These are phyloP conservation scores for Penicillium freii DNA, from an alignment of 2,329 filamentous ascomycete genomes.

Conservation along the genomic window DNA sequence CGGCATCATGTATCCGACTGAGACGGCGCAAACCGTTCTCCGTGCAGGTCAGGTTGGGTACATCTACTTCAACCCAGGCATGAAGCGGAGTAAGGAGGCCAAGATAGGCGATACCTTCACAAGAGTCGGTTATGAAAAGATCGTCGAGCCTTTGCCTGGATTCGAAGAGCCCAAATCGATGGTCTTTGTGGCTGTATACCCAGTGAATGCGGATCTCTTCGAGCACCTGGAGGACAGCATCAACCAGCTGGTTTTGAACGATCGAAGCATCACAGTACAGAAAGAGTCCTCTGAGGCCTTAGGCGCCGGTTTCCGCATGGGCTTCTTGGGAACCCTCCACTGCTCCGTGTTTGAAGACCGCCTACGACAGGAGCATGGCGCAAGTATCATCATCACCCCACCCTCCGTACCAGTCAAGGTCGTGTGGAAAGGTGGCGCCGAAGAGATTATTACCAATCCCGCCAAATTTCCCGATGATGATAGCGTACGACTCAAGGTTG, in stretches of 20 bases:
- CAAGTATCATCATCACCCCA: conserved; percentile 93
- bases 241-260: conserved; percentile 87
- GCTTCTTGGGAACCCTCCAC: conserved; percentile 93
- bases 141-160: conserved; percentile 78
- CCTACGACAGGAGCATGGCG: conserved; percentile 87
- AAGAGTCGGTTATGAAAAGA: conserved; percentile 69
- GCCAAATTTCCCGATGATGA: conserved; percentile 81
- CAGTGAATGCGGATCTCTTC: conserved; percentile 86
- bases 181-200: conserved; percentile 97
- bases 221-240: conserved; percentile 89
- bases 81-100: conserved; percentile 94
- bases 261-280: conserved; percentile 87
- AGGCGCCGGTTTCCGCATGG: conserved; percentile 88
- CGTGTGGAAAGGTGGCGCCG: conserved; percentile 71
- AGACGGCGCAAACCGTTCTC: conserved; percentile 74
- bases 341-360: conserved; percentile 99
- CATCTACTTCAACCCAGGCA: conserved; percentile 94
- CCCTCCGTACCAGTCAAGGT: conserved; percentile 92
- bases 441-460: conserved; percentile 79
- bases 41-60: conserved; percentile 95
- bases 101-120: conserved; percentile 97
- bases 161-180: conserved; percentile 98
- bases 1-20: conserved; percentile 90
- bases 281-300: conserved; percentile 94
- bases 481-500: conserved; percentile 53